Percentiles rank a stretch among this genome's conserved stretches.
Conservation (phyloP, 768 basidiomycete genomes). For the Leccinum aurantiacum region DNA sequence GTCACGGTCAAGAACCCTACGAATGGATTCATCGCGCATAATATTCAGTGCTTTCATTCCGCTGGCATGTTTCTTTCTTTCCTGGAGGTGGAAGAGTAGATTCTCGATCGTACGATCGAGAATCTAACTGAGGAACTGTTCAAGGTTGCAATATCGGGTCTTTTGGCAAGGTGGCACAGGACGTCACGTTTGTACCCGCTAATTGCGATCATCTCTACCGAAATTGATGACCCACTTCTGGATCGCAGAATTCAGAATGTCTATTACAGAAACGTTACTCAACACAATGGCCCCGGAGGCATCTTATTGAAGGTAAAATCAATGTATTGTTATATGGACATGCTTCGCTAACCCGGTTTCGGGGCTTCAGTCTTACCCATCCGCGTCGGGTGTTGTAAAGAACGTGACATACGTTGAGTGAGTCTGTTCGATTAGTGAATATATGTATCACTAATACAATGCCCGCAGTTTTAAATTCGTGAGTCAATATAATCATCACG, state of each 20-base stretch:
- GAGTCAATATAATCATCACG: not conserved
- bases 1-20: conserved; percentile 36
- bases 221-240: not conserved
- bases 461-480: conserved; percentile 14
- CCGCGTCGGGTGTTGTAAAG: conserved; percentile 8
- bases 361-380: conserved; percentile 9
- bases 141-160: conserved; percentile 18
- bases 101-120: not conserved
- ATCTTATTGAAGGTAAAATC: conserved; percentile 12
- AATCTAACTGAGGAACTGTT: not conserved
- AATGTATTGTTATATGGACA: not conserved
- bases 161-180: conserved; percentile 1
- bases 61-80: not conserved
- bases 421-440: not conserved
- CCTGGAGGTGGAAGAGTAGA: too few species aligned
- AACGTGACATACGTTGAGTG: conserved; percentile 14
- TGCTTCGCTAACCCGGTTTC: not conserved
- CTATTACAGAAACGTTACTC: conserved; percentile 12
- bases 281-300: not conserved
- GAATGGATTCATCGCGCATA: conserved; percentile 15
- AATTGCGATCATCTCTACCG: not conserved
- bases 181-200: conserved; percentile 3
- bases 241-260: conserved; percentile 9
- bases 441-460: not conserved
- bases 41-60: conserved; percentile 14